Base-by-base conservation (phyloP, 1,139 yeast species). In the Meyerozyma carpophila region DNA sequence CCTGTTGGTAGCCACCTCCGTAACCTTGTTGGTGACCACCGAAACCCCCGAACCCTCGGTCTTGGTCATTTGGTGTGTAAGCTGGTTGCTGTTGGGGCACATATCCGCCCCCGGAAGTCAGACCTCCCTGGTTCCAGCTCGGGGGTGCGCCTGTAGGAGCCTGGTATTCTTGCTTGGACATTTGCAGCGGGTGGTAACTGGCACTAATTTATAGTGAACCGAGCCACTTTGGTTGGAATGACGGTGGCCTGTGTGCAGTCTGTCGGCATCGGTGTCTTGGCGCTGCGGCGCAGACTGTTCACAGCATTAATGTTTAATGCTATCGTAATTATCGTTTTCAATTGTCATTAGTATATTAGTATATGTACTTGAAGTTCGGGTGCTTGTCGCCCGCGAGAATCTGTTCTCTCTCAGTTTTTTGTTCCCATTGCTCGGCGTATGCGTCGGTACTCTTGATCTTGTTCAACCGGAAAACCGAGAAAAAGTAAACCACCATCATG, bases 331-430 rank as follows among this genome's bases (percentile, higher is more conserved):
- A n/a, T n/a, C n/a, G n/a, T n/a, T n/a, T n/a, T n/a, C n/a, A n/a
- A n/a, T n/a, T n/a, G n/a, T n/a, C n/a, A n/a, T n/a, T n/a, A n/a
- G n/a, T n/a, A n/a, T n/a, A n/a, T 48, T 54, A 68, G 50, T 70
- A 70, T 46, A 63, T 58, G 52, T 72, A 72, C 36, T 50, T 61
- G 50, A 82, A 84, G 32, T 68, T 66, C 2, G 95, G 95, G 53
- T 77, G 77, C 51, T 75, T 63, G 59, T 87, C 95, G 49, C 94
- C 91, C 26, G 73, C 75, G 49, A 73, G 63, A 24, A 68, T 59
- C 54, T 71, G 69, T 21, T 74, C 74, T 55, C 77, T 72, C 43
- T 75, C 77, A n/a, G 69, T 65, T 49, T 68, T 50, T 8, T 65
- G 51, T 20, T 71, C 71, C 63, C 79, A 78, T 47, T 76, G 66